Conservation (phyloP, 2,329 filamentous ascomycete species). For the Geoglossum cookeanum region DNA sequence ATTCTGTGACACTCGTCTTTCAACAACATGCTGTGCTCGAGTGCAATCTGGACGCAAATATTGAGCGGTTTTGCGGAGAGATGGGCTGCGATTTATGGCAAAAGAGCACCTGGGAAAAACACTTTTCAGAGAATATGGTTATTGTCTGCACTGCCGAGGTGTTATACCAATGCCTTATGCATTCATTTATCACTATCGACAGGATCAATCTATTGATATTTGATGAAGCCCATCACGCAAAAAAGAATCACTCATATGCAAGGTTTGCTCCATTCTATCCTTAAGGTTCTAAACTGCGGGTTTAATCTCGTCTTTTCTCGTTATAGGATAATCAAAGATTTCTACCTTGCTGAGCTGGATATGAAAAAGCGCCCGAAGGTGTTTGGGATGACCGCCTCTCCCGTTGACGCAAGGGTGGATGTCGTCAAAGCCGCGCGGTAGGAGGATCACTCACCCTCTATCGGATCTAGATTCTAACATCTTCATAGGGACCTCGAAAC, state of each 20-base stretch:
- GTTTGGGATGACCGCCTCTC: constrained; percentile 94
- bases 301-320: constrained; percentile 1
- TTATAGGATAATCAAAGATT: constrained; percentile 61
- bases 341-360: constrained; percentile 40
- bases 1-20: constrained; percentile 75
- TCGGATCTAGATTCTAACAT: not conserved
- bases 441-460: constrained; percentile 4
- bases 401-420: constrained; percentile 66
- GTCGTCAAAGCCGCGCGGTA: constrained; percentile 45
- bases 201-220: constrained; percentile 84
- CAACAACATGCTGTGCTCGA: constrained; percentile 74
- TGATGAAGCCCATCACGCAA: constrained; percentile 90
- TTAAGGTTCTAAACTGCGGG: not conserved
- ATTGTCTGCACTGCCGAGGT: constrained; percentile 88
- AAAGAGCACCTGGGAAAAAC: constrained; percentile 37
- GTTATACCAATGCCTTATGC: constrained; percentile 56
- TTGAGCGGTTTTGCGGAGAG: constrained; percentile 56
- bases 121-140: constrained; percentile 50
- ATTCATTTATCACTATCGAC: constrained; percentile 60
- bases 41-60: constrained; percentile 58
- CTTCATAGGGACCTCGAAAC: constrained; percentile 45
- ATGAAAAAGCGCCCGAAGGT: constrained; percentile 45
- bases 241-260: constrained; percentile 83
- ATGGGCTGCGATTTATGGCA: constrained; percentile 43
- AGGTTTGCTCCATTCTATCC: constrained; percentile 22